Conservation (phyloP, 805 yeast species). For the Myxozyma nipponensis region DNA sequence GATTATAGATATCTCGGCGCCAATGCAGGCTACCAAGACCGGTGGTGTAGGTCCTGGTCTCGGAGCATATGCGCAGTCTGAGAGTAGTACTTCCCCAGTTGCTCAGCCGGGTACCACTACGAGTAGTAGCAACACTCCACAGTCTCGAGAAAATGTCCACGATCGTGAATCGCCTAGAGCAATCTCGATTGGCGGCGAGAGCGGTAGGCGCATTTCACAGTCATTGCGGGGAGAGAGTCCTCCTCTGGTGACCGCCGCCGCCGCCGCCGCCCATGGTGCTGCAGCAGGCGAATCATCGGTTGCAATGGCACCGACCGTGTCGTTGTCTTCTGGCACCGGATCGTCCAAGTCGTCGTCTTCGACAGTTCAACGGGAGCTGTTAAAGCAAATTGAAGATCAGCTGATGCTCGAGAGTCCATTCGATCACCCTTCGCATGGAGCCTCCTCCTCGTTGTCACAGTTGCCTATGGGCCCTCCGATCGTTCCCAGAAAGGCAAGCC, state of each 20-base stretch:
- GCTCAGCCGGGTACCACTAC: no score
- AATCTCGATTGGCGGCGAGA: no score
- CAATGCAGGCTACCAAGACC: background rate
- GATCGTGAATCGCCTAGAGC: no score
- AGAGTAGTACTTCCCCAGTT: no score
- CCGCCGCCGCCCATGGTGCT: no score
- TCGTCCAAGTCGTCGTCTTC: background rate
- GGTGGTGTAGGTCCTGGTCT: no score
- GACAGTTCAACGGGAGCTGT: constrained; percentile 9
- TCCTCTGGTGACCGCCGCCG: no score
- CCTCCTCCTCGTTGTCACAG: background rate
- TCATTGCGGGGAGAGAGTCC: background rate
- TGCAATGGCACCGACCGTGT: background rate
- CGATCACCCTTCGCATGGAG: background rate
- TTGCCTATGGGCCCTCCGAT: background rate
- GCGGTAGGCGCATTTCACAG: no score
- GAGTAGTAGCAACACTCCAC: no score
- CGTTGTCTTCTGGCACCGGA: background rate
- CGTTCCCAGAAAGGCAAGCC: background rate
- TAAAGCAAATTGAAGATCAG: constrained; percentile 20
- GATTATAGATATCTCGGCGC: background rate
- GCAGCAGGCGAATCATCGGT: background rate
- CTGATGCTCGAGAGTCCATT: constrained; percentile 19
- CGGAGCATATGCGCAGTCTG: no score
- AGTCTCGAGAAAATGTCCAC: no score